Evolutionary conservation across 2,329 filamentous ascomycete genomes (phyloP).

Genomic region (Zarea fungicola): DNA sequence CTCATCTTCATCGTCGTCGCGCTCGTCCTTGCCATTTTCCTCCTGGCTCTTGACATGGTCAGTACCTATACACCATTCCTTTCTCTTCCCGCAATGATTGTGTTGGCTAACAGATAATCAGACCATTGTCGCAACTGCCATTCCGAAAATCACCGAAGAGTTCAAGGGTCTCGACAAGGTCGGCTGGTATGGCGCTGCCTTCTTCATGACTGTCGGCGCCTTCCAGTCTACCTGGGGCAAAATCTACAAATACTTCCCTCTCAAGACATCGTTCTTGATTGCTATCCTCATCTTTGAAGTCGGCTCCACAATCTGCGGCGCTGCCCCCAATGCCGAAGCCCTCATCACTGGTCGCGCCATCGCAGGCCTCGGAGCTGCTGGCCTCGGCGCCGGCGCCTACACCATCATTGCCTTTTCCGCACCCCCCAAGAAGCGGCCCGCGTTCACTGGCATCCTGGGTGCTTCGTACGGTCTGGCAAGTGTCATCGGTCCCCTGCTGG

Average conservation of each 20-base stretch:
- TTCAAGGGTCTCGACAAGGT: constrained; percentile 40
- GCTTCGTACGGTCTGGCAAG: constrained; percentile 22
- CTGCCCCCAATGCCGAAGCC: constrained; percentile 31
- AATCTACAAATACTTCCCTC: constrained; percentile 39
- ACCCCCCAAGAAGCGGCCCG: constrained; percentile 19
- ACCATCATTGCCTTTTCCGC: constrained; percentile 39
- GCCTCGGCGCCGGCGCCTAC: constrained; percentile 38
- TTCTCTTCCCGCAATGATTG: not conserved
- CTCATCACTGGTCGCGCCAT: constrained; percentile 44
- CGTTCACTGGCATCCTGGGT: constrained; percentile 22
- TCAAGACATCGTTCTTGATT: constrained; percentile 38
- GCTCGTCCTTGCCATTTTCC: constrained; percentile 15
- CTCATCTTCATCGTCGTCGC: constrained; percentile 16
- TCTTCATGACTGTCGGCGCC: constrained; percentile 35
- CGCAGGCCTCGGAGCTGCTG: constrained; percentile 37
- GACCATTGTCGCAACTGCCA: constrained; percentile 45
- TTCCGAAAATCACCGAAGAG: constrained; percentile 43
- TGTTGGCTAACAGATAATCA: constrained; percentile 16
- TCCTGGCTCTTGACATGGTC: constrained; percentile 16
- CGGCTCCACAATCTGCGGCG: constrained; percentile 40
- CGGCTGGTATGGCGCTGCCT: constrained; percentile 49
- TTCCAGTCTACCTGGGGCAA: constrained; percentile 35
- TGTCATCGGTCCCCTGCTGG: constrained; percentile 22
- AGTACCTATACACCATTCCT: not conserved
- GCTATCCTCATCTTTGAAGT: constrained; percentile 43